These are phyloP conservation scores for Fusarium foetens DNA, from an alignment of 2,329 filamentous ascomycete species.

Conservation along the genomic window DNA sequence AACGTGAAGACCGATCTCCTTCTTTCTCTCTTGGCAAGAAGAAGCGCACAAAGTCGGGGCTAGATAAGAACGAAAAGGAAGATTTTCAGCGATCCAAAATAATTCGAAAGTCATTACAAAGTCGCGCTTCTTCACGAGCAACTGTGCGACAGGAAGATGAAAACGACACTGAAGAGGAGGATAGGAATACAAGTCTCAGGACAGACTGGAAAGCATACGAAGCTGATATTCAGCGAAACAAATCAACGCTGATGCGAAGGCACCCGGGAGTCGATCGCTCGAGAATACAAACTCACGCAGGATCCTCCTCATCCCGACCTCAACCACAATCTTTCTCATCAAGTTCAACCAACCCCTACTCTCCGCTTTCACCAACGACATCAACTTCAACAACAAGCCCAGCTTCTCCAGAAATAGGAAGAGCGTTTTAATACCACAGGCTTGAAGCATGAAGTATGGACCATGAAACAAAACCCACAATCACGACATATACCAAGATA, in stretches of 20 bases:
- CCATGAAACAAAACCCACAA: neutral
- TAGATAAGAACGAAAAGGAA: conserved; percentile 42
- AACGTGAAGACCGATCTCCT: conserved; percentile 21
- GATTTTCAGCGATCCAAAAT: conserved; percentile 54
- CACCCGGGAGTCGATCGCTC: conserved; percentile 46
- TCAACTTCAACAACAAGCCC: conserved; percentile 11
- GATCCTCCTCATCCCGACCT: conserved; percentile 24
- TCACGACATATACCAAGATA: conserved; percentile 1
- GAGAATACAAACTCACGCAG: conserved; percentile 7
- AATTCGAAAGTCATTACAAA: conserved; percentile 57
- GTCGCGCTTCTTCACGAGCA: conserved; percentile 41
- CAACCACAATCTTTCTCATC: conserved; percentile 24
- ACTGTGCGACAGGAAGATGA: conserved; percentile 18
- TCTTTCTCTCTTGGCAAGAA: conserved; percentile 39
- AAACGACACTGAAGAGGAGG: conserved; percentile 37
- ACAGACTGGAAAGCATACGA: conserved; percentile 55
- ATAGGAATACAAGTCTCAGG: conserved; percentile 33
- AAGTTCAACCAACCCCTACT: conserved; percentile 31
- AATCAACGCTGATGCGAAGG: conserved; percentile 41
- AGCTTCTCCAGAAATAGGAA: conserved; percentile 23
- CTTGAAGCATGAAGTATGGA: neutral
- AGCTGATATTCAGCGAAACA: conserved; percentile 47
- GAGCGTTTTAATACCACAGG: conserved; percentile 11
- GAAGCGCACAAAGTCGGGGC: conserved; percentile 29
- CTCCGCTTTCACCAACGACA: conserved; percentile 26